phyloP scores from a whole-genome alignment of 163 green algal genomes.

The Botryococcus braunii region DNA sequence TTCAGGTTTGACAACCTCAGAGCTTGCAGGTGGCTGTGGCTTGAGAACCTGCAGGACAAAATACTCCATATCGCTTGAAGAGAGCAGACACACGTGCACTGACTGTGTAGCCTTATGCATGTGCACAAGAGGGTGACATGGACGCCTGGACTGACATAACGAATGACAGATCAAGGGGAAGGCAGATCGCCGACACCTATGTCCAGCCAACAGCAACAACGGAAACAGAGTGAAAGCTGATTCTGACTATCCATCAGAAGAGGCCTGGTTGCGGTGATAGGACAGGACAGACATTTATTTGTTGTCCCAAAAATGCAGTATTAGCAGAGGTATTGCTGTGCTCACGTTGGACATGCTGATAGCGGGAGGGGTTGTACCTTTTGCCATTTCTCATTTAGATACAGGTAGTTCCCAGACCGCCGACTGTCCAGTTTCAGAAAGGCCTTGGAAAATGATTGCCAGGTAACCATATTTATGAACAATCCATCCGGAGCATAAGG shows the following conservation, averaged over 20 bases:
- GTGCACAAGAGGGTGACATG: no score
- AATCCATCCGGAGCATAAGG: constrained; percentile 65
- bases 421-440: constrained; percentile 70
- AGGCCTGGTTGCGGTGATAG: not conserved
- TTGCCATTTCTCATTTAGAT: constrained; percentile 67
- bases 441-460: constrained; percentile 66
- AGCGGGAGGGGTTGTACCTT: constrained; percentile 26
- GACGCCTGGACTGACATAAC: no score
- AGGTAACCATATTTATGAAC: constrained; percentile 81
- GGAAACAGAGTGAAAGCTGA: not conserved
- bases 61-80: no score
- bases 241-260: not conserved
- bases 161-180: no score
- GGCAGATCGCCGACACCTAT: no score
- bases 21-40: constrained; percentile 21
- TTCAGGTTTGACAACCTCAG: constrained; percentile 27
- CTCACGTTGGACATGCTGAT: not conserved
- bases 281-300: not conserved
- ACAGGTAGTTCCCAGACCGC: constrained; percentile 63
- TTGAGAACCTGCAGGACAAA: constrained; percentile 34
- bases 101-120: no score
- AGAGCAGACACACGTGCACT: no score
- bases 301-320: not conserved
- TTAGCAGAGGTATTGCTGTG: not conserved
- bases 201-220: no score